These are phyloP conservation scores for Talaromyces sp. DNA, from an alignment of 2,329 filamentous ascomycete species.

Conservation along the genomic window DNA sequence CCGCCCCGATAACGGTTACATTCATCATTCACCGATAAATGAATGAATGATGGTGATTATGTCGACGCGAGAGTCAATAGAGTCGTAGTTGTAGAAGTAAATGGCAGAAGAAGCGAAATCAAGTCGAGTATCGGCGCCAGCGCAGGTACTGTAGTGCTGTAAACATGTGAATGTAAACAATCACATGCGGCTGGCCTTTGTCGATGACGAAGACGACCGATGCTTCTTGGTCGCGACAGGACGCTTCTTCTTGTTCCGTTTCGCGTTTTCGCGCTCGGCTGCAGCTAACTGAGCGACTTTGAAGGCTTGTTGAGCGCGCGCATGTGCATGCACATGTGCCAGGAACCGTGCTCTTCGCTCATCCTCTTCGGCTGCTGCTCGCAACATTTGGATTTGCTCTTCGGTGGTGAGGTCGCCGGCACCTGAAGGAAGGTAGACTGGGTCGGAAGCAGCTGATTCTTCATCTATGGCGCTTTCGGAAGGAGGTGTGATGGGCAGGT, in stretches of 20 bases:
- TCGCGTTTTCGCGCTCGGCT: slow-evolving; percentile 23
- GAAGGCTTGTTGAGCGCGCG: slow-evolving; percentile 39
- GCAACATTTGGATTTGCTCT: slow-evolving; percentile 39
- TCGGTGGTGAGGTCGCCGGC: slow-evolving; percentile 35
- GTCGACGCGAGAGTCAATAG: neutral
- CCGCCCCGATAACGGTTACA: neutral
- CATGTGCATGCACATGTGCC: slow-evolving; percentile 41
- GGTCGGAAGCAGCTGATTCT: slow-evolving; percentile 25
- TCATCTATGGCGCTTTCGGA: slow-evolving; percentile 29
- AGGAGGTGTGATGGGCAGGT: slow-evolving; percentile 27
- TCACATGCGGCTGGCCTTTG: slow-evolving; percentile 20
- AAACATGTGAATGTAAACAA: slow-evolving; percentile 20
- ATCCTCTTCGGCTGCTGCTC: slow-evolving; percentile 33
- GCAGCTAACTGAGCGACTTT: slow-evolving; percentile 33
- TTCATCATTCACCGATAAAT: neutral
- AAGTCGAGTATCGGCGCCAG: slow-evolving; percentile 8
- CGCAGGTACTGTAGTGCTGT: neutral
- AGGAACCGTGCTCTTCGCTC: slow-evolving; percentile 37
- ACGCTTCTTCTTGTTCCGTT: slow-evolving; percentile 24
- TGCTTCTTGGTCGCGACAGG: slow-evolving; percentile 23
- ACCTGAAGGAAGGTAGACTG: slow-evolving; percentile 17
- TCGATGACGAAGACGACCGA: slow-evolving; percentile 22
- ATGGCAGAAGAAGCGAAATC: neutral
- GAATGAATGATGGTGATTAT: neutral
- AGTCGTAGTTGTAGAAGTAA: neutral